Evolutionary conservation across 2,329 filamentous ascomycete species (phyloP), one percentile per base, ranked within the genome.

Genomic region (Aureobasidium sp.): DNA sequence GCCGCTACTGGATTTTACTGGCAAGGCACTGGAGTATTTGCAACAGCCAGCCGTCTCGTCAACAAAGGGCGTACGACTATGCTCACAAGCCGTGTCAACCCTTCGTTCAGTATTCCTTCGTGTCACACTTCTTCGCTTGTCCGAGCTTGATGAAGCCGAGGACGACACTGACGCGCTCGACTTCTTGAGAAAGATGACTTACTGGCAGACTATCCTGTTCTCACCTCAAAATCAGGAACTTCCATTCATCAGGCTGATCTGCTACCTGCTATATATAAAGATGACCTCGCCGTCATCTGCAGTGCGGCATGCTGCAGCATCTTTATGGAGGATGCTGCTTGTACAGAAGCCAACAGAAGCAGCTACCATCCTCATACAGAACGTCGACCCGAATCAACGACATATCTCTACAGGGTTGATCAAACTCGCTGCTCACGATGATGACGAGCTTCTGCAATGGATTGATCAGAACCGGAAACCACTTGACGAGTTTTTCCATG

Each of bases 141-240:
- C 92, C 0, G 91, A 96, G 67, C 81, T 92, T 55, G 89, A 96
- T 54, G 86, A 88, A 37, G 75, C 81, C 1, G 79, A 85, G 59
- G 79, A 81, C 3, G 83, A 88, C 61, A 72, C 76, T 6, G 86
- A 90, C 51, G 85, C 86, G 0, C 81, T 88, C 29, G 78, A 82
- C 0, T 91, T 95, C 62, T 83, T 99, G 74, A 83, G 90, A 63
- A 93, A 91, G 70, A 84, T 99, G 68, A 85, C 90, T 0, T 97
- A 97, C 73, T 99, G 94, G 94, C 94, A 97, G 72, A 91, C 90
- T 25, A 89, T 96, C 21, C 85, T 99, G 16, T 78, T 99, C 16
- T 87, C 86, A 2, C 85, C 87, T 4, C 85, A 94, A 16, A 88
- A 89, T 3, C 80, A 83, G 7, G 91, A 96, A 48, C 85, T 89